Percentiles rank a stretch among this genome's conserved stretches.
Evolutionary conservation across 192 early-diverging fungal species (phyloP).

Genomic region (Coemansia sp.): DNA sequence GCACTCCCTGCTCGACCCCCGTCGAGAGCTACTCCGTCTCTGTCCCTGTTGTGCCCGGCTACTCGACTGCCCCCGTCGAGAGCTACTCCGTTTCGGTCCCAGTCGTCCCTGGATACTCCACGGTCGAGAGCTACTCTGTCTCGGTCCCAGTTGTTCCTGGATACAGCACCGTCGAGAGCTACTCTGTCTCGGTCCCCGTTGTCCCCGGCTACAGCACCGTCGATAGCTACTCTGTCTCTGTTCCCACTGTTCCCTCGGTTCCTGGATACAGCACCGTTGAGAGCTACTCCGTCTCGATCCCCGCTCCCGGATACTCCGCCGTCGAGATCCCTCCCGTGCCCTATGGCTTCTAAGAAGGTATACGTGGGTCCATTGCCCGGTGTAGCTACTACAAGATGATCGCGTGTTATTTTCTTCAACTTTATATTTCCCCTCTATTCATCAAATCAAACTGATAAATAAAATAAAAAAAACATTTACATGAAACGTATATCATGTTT

Average conservation of each 20-base stretch:
- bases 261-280: not conserved
- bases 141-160: no score
- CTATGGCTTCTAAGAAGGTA: no score
- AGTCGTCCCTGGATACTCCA: not conserved
- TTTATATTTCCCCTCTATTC: no score
- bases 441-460: no score
- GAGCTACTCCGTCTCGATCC: slow-evolving; percentile 10
- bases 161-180: not conserved
- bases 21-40: slow-evolving; percentile 9
- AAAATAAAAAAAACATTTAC: no score
- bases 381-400: no score
- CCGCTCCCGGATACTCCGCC: slow-evolving; percentile 9
- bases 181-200: slow-evolving; percentile 10
- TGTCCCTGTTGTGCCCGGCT: no score
- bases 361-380: no score
- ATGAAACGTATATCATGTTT: no score
- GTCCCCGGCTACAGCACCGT: not conserved
- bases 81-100: slow-evolving; percentile 3
- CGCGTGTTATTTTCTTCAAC: no score
- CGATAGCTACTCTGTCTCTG: not conserved
- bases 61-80: slow-evolving; percentile 25
- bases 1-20: no score
- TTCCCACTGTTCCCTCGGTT: not conserved
- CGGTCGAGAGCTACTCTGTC: slow-evolving; percentile 14
- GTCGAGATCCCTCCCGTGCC: slow-evolving; percentile 5